Conservation (phyloP, 345 rosid genomes). For the Lepidium didymum region DNA sequence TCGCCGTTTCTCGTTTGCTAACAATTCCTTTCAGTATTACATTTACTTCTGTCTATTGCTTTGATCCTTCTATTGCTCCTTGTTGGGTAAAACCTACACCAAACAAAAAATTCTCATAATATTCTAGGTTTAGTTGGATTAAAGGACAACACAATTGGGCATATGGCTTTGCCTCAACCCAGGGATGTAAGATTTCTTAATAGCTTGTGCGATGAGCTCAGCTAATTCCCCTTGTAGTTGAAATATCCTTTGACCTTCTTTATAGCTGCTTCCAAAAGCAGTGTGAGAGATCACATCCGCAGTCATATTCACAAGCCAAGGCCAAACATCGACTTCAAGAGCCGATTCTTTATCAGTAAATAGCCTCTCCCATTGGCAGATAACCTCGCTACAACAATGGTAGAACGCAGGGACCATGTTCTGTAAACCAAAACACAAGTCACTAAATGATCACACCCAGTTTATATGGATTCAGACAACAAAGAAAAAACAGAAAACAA, state of each 20-base stretch:
- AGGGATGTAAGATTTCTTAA: slow-evolving; percentile 32
- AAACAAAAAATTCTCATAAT: background rate
- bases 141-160: background rate
- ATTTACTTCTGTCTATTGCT: slow-evolving; percentile 27
- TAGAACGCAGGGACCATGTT: slow-evolving; percentile 33
- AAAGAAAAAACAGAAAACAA: background rate
- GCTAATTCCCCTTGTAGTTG: slow-evolving; percentile 29
- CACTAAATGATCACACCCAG: background rate
- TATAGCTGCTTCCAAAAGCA: slow-evolving; percentile 36
- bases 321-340: slow-evolving; percentile 34
- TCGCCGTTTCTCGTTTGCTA: slow-evolving; percentile 32
- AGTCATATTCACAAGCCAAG: slow-evolving; percentile 33
- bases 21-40: slow-evolving; percentile 26
- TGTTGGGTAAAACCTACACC: slow-evolving; percentile 41
- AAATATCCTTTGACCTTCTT: slow-evolving; percentile 34
- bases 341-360: slow-evolving; percentile 12
- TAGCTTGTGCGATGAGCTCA: slow-evolving; percentile 20
- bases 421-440: slow-evolving; percentile 9
- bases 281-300: slow-evolving; percentile 37
- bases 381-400: slow-evolving; percentile 24
- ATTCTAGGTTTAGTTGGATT: background rate
- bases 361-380: slow-evolving; percentile 24
- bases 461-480: background rate
- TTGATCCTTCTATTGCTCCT: slow-evolving; percentile 35
- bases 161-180: slow-evolving; percentile 20